Evolutionary conservation across 495 filamentous ascomycete species (phyloP), one percentile per base, ranked within the genome.

Genomic region (Hypoxylon crocopeplum): DNA sequence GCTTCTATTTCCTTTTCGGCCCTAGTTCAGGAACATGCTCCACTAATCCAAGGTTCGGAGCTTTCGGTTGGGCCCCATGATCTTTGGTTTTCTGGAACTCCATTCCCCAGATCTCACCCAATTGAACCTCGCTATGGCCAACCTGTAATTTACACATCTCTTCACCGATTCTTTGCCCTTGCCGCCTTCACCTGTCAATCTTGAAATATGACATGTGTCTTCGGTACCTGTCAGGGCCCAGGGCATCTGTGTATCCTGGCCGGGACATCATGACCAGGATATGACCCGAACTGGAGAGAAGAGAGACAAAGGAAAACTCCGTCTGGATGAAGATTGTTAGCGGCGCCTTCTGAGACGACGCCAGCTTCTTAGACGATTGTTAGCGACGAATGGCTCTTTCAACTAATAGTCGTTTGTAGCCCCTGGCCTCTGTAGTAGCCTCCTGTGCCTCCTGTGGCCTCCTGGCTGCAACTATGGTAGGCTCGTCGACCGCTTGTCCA

Each of bases 111-210:
- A 69, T 57, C 45, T 62, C 42, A 40, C 38, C 63, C 63, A 64
- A 67, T 69, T 48, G 29, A 15, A 49, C 42, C 41, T 55, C 25
- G 25, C 41, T 60, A 39, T 54, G 48, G 25, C 44, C 49, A 53
- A 51, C 40, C 20, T 59, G 42, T 58, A 63, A 69, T 69, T 63
- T 57, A 5, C 40, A 52, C 48, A 21, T 56, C 48, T 60, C 62
- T 67, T 60, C 66, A 69, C 66, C 63, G 66, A 66, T 66, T 39
- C 38, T 69, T 69, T 50, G 25, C 62, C 55, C 41, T 58, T 62
- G 48, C 51, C 25, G 30, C 16, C 21, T 37, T 51, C 47, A 19
- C 8, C 17, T 38, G 4, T 11, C n/a, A 34, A 12, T 10, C n/a
- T 34, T 34, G 8, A 13, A 2, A 34, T 13, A 11, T 34, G 36